Evolutionary conservation across 352 stramenopile genomes (phyloP), one percentile per base, ranked within the genome.

Genomic region (Phytophthora fragariaefolia): DNA sequence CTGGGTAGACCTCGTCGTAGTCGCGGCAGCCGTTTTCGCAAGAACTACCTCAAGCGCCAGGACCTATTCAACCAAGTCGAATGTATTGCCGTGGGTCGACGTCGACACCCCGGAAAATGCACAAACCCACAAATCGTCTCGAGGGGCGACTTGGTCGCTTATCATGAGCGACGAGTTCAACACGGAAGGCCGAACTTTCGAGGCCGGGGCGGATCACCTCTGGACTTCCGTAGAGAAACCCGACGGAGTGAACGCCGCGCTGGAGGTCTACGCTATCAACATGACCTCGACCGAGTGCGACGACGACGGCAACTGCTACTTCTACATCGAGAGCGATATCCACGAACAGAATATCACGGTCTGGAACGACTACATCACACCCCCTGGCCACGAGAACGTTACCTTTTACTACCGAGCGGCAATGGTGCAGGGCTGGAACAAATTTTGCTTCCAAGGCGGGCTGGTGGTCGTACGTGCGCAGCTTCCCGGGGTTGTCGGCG

Each of bases 361-460:
- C 20, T 92, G 88, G 34, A 75, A 97, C 26, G 53, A 55, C 28
- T 77, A 72, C 23, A 52, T 64, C 22, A 64, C 67, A 8, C 59
- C 65, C 17, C 70, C 59, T 13, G 53, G 46, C 3, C 71, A 53
- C 42, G 10, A 74, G 28, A 53, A 63, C 26, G 57, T 67, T 2
- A 51, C 53, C 15, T 72, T 69, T 34, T 66, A 59, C 48, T 66
- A 66, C 17, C 47, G 58, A 10, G 48, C 34, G 7, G 89, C 74
- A n/a, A 97, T 97, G 88, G 45, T 97, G 1, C 43, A 63, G 18
- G 55, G 55, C 43, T 63, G 55, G 55, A 63, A 63, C 43, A 63
- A 63, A 13, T 63, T 97, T 58, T 97, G 91, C 70, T 96, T 96
- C 56, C 93, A 93, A 27, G 90, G 92, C 9, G 91, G 92, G 15